Conservation (phyloP, 1,284 basidiomycete genomes). For the Takashimella tepidaria region DNA sequence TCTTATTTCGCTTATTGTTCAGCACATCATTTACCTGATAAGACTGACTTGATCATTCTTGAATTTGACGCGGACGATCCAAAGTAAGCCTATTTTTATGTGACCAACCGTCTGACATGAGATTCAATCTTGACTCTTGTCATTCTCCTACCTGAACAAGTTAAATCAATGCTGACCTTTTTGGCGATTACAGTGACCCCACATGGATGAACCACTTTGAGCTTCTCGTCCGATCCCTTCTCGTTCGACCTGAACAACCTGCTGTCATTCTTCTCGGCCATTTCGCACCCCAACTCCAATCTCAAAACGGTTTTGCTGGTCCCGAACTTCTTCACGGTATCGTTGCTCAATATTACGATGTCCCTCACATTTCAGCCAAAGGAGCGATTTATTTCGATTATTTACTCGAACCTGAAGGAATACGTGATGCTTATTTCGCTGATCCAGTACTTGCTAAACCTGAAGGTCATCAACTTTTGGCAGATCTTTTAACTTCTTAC, state of each 20-base stretch:
- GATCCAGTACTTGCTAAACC: slow-evolving; percentile 75
- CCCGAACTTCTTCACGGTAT: slow-evolving; percentile 80
- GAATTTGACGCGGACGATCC: slow-evolving; percentile 86
- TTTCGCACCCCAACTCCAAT: slow-evolving; percentile 76
- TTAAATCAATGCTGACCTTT: neutral
- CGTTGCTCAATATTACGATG: slow-evolving; percentile 91
- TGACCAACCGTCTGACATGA: too few species aligned
- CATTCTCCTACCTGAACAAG: neutral
- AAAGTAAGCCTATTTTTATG: too few species aligned
- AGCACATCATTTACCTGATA: slow-evolving; percentile 82
- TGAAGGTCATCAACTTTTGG: slow-evolving; percentile 71
- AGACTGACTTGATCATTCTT: slow-evolving; percentile 84
- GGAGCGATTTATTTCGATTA: slow-evolving; percentile 74
- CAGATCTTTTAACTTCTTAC: slow-evolving; percentile 79
- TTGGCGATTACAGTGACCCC: slow-evolving; percentile 57
- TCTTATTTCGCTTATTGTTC: slow-evolving; percentile 91
- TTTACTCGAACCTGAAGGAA: slow-evolving; percentile 63
- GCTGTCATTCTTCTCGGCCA: slow-evolving; percentile 87
- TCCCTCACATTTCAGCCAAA: slow-evolving; percentile 76
- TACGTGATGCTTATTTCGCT: slow-evolving; percentile 63
- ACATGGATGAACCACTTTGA: slow-evolving; percentile 78
- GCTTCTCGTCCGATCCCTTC: slow-evolving; percentile 78
- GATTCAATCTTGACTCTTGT: too few species aligned
- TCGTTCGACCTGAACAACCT: slow-evolving; percentile 79
- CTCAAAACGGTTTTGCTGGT: slow-evolving; percentile 71